Evolutionary conservation across 768 basidiomycete species (phyloP).

Genomic region (Hygrocybe punicea): DNA sequence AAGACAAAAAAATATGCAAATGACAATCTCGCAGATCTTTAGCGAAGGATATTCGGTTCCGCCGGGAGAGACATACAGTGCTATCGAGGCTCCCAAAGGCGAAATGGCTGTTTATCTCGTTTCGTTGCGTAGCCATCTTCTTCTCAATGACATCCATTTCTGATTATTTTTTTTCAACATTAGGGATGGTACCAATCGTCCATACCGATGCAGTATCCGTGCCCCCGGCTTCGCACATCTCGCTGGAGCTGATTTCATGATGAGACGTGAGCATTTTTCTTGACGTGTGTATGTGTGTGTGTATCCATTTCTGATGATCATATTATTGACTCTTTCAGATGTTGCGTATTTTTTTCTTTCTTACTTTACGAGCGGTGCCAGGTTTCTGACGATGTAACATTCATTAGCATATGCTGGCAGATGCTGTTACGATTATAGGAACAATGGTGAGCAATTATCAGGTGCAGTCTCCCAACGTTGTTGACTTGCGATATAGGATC

Average conservation of each 20-base stretch:
- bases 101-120: slow-evolving; percentile 99
- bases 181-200: slow-evolving; percentile 91
- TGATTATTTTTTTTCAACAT: not conserved
- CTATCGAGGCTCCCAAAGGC: slow-evolving; percentile 98
- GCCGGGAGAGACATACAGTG: slow-evolving; percentile 91
- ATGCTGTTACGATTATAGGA: slow-evolving; percentile 95
- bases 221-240: slow-evolving; percentile 96
- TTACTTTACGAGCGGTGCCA: slow-evolving; percentile 8
- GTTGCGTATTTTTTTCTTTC: slow-evolving; percentile 24
- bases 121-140: slow-evolving; percentile 52
- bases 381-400: slow-evolving; percentile 18
- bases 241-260: slow-evolving; percentile 97
- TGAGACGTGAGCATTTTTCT: slow-evolving; percentile 64
- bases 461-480: slow-evolving; percentile 4
- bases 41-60: slow-evolving; percentile 97
- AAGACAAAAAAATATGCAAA: not conserved
- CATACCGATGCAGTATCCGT: slow-evolving; percentile 95
- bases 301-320: slow-evolving; percentile 7
- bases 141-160: not conserved
- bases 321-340: slow-evolving; percentile 31
- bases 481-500: slow-evolving; percentile 48
- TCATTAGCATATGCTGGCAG: slow-evolving; percentile 80
- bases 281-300: too few relatives aligned
- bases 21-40: slow-evolving; percentile 59
- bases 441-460: slow-evolving; percentile 73